Percentiles rank a stretch among this genome's conserved stretches.
Conservation (phyloP, 257 asterid species). For the Solanum clarkiae region DNA sequence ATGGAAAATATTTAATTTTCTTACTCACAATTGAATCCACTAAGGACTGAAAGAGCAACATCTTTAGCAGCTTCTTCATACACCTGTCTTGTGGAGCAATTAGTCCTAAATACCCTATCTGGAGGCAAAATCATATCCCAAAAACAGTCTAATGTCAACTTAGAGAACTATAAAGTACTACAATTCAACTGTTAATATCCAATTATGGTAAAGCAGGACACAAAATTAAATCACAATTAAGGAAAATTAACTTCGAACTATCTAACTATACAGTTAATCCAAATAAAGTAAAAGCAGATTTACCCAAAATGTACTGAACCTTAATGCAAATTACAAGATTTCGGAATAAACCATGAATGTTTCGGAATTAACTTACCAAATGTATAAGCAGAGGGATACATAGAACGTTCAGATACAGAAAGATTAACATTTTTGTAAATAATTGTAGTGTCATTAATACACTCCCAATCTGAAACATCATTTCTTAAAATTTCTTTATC, state of each 20-base stretch:
- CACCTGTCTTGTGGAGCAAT: constrained; percentile 72
- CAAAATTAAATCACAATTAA: background rate
- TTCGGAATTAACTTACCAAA: constrained; percentile 45
- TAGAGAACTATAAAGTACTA: background rate
- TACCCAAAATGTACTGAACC: background rate
- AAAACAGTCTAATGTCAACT: background rate
- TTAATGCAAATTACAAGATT: background rate
- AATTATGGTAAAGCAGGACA: background rate
- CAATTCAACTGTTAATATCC: background rate
- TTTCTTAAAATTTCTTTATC: constrained; percentile 54
- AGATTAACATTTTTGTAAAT: constrained; percentile 61
- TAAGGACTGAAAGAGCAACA: constrained; percentile 74
- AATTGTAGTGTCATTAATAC: constrained; percentile 66
- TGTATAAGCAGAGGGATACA: constrained; percentile 71
- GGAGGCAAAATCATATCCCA: background rate
- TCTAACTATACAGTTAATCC: background rate
- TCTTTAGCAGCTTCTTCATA: constrained; percentile 86
- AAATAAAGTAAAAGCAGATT: background rate
- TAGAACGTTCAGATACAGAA: constrained; percentile 67
- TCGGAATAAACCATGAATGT: background rate
- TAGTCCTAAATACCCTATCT: constrained; percentile 77
- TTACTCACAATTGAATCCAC: constrained; percentile 78
- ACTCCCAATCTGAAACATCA: constrained; percentile 94
- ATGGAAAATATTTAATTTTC: background rate
- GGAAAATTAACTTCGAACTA: background rate